Evolutionary conservation across 352 stramenopile genomes (phyloP), one percentile per base, ranked within the genome.

Genomic region (Phytopythium delawarense): DNA sequence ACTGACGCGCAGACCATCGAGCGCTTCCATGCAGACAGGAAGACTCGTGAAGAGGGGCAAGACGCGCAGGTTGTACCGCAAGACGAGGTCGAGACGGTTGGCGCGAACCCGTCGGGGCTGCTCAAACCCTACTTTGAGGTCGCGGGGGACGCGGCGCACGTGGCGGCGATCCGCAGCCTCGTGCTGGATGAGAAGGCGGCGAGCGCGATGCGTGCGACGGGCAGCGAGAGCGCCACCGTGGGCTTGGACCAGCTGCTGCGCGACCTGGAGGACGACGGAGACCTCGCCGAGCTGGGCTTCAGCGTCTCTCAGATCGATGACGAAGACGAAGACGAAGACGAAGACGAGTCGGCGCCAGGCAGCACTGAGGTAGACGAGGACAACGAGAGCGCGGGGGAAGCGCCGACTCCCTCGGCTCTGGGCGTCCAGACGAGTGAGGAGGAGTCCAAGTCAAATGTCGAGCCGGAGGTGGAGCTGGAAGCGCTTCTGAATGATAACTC

Each of bases 91-190:
- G 74, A 79, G 44, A 67, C 67, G 1, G 80, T 92, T 0, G 83
- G 83, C 2, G 61, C 72, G 50, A 92, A 91, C 60, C 80, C 80
- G 7, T 61, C 63, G 5, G 64, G 64, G 6, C 58, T 92, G n/a
- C 61, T 94, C 12, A 64, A 81, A 54, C 83, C 82, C 5, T 94
- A 94, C 63, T 78, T 89, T 64, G 67, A 88, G 50, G 79, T 84
- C 16, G 79, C 86, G 8, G 67, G 64, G 3, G 81, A 91, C 61
- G 45, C 69, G 16, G 74, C 83, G 37, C 74, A 76, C 35, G 52
- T 94, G 21, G 68, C 67, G n/a, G 78, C 74, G 0, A 76, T 92
- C 49, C 65, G 79, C 9, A 84, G 71, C 46, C 65, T 73, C 18
- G 73, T 94, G 23, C 64, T 82, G 9, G 81, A 90, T 23, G 81